A percentile compares a stretch with the other conserved stretches of the same genome.
These are phyloP conservation scores for Mortierella sp. DNA, from an alignment of 371 early-diverging fungal genomes.

Conservation along the genomic window DNA sequence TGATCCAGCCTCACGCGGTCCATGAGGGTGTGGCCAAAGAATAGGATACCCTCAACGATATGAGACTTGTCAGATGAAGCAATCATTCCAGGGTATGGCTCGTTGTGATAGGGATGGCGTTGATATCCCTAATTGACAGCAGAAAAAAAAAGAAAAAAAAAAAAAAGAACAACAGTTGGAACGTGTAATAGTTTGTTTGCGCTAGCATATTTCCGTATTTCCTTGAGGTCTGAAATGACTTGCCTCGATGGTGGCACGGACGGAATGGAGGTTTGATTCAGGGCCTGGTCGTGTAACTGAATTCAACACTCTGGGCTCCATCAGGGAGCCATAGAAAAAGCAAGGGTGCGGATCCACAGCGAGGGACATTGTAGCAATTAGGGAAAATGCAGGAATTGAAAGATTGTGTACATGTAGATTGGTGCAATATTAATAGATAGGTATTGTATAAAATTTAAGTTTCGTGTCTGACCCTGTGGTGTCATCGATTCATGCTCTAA, in stretches of 20 bases:
- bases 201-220: not conserved
- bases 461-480: not conserved
- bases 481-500: not conserved
- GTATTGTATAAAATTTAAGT: too few species aligned
- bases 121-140: slow-evolving; percentile 28
- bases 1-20: slow-evolving; percentile 45
- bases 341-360: slow-evolving; percentile 39
- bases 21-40: slow-evolving; percentile 50
- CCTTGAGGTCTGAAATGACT: not conserved
- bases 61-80: slow-evolving; percentile 18
- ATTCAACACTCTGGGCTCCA: slow-evolving; percentile 37
- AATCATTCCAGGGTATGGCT: slow-evolving; percentile 53
- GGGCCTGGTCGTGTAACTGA: slow-evolving; percentile 45
- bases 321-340: slow-evolving; percentile 54
- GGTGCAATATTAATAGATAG: too few species aligned
- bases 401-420: not conserved
- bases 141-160: not conserved
- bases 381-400: not conserved
- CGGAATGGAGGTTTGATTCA: slow-evolving; percentile 26
- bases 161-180: not conserved
- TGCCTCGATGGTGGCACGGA: slow-evolving; percentile 44
- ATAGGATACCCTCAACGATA: slow-evolving; percentile 33
- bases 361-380: slow-evolving; percentile 5
- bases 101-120: slow-evolving; percentile 44
- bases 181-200: not conserved